phyloP scores from a whole-genome alignment of 306 rosid genomes.

The Abrus precatorius region DNA sequence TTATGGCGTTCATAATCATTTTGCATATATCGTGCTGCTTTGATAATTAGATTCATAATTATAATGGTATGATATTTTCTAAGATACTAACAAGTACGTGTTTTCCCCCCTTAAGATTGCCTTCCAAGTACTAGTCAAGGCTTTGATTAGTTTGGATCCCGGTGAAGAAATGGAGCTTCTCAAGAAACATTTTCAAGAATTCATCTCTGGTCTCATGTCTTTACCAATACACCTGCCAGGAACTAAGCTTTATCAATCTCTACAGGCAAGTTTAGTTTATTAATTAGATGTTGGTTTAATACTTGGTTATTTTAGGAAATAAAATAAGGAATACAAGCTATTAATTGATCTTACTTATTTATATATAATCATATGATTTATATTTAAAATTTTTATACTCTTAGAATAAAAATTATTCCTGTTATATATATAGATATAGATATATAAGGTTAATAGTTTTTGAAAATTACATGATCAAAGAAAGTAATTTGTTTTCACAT shows the following conservation, averaged over 20 bases:
- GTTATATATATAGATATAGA: too few relatives aligned
- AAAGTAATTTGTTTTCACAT: too few relatives aligned
- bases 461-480: too few relatives aligned
- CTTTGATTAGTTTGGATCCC: slow-evolving; percentile 84
- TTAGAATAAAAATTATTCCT: too few relatives aligned
- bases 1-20: slow-evolving; percentile 60
- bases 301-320: too few relatives aligned
- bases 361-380: too few relatives aligned
- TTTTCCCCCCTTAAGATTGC: slow-evolving; percentile 70
- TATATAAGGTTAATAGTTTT: too few relatives aligned
- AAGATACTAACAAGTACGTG: slow-evolving; percentile 54
- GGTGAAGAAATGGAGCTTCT: slow-evolving; percentile 84
- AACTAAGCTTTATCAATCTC: slow-evolving; percentile 77
- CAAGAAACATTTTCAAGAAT: slow-evolving; percentile 79
- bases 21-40: slow-evolving; percentile 61
- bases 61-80: slow-evolving; percentile 48
- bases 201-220: slow-evolving; percentile 95
- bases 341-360: too few relatives aligned
- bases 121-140: slow-evolving; percentile 88
- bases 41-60: slow-evolving; percentile 53
- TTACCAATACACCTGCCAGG: slow-evolving; percentile 92
- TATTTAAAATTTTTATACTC: too few relatives aligned
- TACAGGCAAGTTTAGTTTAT: slow-evolving; percentile 66
- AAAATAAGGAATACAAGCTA: too few relatives aligned
- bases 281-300: neutral